These are phyloP conservation scores for Colletotrichum filicis DNA, from an alignment of 2,329 filamentous ascomycete species.

Conservation along the genomic window DNA sequence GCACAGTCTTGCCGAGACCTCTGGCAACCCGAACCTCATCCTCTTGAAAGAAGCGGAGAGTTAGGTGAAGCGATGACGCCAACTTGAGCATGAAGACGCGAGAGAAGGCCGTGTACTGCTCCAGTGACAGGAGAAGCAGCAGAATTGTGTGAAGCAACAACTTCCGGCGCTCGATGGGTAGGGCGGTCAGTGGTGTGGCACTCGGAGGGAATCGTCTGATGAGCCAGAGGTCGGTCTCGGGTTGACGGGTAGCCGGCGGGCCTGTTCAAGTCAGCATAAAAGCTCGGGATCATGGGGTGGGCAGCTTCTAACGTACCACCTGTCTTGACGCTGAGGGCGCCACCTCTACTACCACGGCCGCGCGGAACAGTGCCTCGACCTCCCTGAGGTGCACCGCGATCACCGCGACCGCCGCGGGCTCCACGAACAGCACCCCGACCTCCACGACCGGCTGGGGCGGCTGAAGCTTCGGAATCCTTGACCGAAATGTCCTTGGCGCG, in stretches of 20 bases:
- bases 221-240: conserved; percentile 58
- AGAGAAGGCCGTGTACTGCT: conserved; percentile 81
- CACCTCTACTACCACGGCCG: conserved; percentile 32
- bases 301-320: conserved; percentile 11
- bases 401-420: conserved; percentile 35
- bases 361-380: conserved; percentile 24
- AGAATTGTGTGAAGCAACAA: conserved; percentile 79
- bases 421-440: conserved; percentile 46
- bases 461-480: conserved; percentile 48
- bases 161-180: conserved; percentile 70
- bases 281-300: not conserved
- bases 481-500: conserved; percentile 77
- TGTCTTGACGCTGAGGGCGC: conserved; percentile 37
- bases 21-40: conserved; percentile 82
- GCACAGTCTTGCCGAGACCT: conserved; percentile 79
- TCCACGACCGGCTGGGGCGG: conserved; percentile 43
- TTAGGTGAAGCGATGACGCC: conserved; percentile 76
- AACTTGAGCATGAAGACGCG: conserved; percentile 77
- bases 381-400: conserved; percentile 30
- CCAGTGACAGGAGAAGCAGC: conserved; percentile 78
- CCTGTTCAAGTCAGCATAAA: conserved; percentile 8
- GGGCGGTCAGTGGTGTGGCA: conserved; percentile 68
- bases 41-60: conserved; percentile 70
- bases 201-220: conserved; percentile 66
- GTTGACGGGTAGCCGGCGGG: not conserved